These are phyloP conservation scores for Verticillium zaregamsianum DNA, from an alignment of 2,329 filamentous ascomycete species.

Conservation along the genomic window DNA sequence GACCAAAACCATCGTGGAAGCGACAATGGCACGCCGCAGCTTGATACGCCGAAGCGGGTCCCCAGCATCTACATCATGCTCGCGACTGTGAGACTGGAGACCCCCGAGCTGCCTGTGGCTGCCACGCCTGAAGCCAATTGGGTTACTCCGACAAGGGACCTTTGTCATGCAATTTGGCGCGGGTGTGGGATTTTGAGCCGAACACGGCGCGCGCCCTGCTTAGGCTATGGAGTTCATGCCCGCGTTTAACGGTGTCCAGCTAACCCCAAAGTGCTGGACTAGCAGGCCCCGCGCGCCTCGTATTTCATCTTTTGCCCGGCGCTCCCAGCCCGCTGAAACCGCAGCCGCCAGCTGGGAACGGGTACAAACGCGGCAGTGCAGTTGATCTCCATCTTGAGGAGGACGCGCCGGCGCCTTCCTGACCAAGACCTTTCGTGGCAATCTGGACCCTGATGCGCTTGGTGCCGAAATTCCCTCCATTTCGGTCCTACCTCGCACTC, in stretches of 20 bases:
- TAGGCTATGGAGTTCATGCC: constrained; percentile 2
- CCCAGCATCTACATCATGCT: neutral
- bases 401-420: neutral
- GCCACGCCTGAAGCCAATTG: constrained; percentile 25
- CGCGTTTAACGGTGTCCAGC: constrained; percentile 23
- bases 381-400: neutral
- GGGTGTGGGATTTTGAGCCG: constrained; percentile 21
- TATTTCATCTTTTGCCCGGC: constrained; percentile 5
- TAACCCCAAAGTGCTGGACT: constrained; percentile 10
- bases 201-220: constrained; percentile 8
- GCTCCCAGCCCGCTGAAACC: neutral
- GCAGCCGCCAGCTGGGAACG: constrained; percentile 4
- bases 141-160: constrained; percentile 18
- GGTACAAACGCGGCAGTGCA: constrained; percentile 12
- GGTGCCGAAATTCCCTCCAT: neutral
- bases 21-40: neutral
- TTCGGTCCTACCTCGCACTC: neutral
- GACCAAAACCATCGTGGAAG: neutral
- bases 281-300: constrained; percentile 8
- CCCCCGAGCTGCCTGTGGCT: constrained; percentile 11
- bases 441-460: neutral
- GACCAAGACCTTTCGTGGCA: neutral
- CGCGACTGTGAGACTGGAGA: neutral
- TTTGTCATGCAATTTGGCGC: constrained; percentile 29
- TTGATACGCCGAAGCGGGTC: neutral